phyloP scores from a whole-genome alignment of 345 rosid species.

The Eucalyptus erythrocorys region DNA sequence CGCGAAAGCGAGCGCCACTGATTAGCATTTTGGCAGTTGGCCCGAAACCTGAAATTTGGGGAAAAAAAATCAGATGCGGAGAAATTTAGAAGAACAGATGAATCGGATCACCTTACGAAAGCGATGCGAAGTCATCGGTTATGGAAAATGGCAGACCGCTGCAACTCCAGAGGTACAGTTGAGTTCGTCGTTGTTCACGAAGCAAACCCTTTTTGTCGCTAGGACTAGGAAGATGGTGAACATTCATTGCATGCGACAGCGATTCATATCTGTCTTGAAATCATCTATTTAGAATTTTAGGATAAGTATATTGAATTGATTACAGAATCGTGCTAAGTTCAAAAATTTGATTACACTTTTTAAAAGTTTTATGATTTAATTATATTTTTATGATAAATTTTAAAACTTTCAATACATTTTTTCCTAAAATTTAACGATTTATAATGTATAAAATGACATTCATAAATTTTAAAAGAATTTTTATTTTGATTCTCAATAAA shows the following conservation, averaged over 20 bases:
- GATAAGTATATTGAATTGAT: no score
- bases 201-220: background rate
- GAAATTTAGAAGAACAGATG: background rate
- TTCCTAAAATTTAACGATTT: background rate
- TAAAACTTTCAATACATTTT: no score
- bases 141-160: background rate
- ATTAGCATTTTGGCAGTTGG: background rate
- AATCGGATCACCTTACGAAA: background rate
- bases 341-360: no score
- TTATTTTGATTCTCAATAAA: background rate
- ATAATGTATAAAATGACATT: background rate
- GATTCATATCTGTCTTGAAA: no score
- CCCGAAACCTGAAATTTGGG: background rate
- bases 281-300: background rate
- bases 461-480: background rate
- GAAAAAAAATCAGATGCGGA: background rate
- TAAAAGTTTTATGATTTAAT: no score
- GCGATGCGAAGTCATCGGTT: background rate
- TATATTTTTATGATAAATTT: no score
- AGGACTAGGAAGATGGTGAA: background rate
- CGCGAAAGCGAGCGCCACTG: background rate
- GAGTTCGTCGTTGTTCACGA: background rate
- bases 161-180: background rate
- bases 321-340: no score
- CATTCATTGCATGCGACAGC: background rate